Percentiles rank a stretch among this genome's conserved stretches.
phyloP scores from a whole-genome alignment of 345 rosid genomes.

The Streptanthus diversifolius region DNA sequence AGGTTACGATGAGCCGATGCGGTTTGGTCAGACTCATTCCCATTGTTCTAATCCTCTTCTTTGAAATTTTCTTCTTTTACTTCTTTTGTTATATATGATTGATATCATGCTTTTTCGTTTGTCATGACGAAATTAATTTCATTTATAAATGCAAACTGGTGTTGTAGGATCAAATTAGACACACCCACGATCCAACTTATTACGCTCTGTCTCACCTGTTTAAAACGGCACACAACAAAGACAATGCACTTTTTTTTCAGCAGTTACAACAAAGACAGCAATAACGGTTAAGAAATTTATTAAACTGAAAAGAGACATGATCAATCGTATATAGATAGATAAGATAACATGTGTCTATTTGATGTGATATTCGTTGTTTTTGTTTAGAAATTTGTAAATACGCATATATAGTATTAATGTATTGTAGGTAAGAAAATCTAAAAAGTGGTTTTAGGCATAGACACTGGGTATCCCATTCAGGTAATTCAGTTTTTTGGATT shows the following conservation, averaged over 20 bases:
- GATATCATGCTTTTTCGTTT: slow-evolving; percentile 3
- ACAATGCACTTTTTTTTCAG: neutral
- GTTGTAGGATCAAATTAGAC: neutral
- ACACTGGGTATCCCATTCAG: too few species aligned
- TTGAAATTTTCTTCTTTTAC: neutral
- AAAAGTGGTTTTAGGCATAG: too few species aligned
- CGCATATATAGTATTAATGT: neutral
- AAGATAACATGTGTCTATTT: neutral
- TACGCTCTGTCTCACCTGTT: slow-evolving; percentile 1
- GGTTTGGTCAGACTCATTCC: slow-evolving; percentile 29
- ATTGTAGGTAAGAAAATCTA: neutral
- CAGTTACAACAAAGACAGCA: neutral
- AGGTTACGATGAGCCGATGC: slow-evolving; percentile 23
- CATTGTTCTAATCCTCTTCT: neutral
- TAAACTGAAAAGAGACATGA: neutral
- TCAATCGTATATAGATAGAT: neutral
- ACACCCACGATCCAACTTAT: neutral
- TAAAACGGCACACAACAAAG: neutral
- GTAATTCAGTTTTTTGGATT: too few species aligned
- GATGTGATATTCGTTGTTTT: neutral
- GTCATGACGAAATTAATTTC: neutral
- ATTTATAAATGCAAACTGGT: neutral
- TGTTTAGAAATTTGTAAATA: neutral
- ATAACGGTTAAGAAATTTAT: neutral
- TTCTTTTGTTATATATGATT: neutral